Conservation (phyloP, 139 green algal species). For the Trebouxia sp. region DNA sequence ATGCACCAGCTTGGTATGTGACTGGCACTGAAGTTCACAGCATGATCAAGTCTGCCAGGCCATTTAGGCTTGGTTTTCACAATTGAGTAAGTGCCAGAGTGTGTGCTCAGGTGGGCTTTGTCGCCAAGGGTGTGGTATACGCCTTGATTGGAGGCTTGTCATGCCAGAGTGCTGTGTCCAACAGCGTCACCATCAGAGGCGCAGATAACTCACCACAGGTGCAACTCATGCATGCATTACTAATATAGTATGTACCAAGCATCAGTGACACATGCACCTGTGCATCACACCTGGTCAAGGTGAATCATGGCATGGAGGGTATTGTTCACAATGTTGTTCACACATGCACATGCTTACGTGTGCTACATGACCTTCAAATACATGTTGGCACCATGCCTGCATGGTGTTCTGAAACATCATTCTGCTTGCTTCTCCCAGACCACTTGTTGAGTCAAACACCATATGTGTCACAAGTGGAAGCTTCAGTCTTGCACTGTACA, state of each 20-base stretch:
- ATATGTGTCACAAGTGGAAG: too few relatives aligned
- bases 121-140: slow-evolving; percentile 32
- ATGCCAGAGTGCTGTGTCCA: slow-evolving; percentile 8
- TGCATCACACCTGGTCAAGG: too few relatives aligned
- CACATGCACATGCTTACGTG: too few relatives aligned
- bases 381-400: too few relatives aligned
- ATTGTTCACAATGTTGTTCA: too few relatives aligned
- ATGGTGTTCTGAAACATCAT: too few relatives aligned
- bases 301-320: too few relatives aligned
- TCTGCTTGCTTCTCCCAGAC: too few relatives aligned
- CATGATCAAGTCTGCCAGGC: neutral
- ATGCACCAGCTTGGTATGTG: neutral
- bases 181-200: neutral
- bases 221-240: neutral
- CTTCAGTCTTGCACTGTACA: neutral
- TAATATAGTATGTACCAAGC: too few relatives aligned
- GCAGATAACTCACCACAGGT: slow-evolving; percentile 31
- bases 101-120: slow-evolving; percentile 7
- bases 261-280: too few relatives aligned
- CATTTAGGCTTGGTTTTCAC: neutral
- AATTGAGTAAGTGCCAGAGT: neutral
- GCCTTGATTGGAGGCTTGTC: slow-evolving; percentile 30
- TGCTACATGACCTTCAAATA: too few relatives aligned
- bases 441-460: too few relatives aligned
- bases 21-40: neutral